Conservation (phyloP, 352 stramenopile species). For the Pythium monospermum region DNA sequence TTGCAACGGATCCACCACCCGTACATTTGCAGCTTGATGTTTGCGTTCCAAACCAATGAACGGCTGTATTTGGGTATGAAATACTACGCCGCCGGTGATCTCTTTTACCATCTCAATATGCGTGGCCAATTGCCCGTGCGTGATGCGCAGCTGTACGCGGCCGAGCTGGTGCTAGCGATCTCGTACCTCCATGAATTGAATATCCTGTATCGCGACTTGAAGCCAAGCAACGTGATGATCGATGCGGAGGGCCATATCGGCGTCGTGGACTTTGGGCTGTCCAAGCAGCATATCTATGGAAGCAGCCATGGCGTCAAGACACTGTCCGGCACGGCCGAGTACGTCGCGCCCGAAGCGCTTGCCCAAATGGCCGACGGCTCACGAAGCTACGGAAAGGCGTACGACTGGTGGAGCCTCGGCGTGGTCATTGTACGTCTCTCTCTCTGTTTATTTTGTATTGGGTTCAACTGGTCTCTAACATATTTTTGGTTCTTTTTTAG, state of each 20-base stretch:
- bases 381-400: constrained; percentile 84
- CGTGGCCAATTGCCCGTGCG: constrained; percentile 58
- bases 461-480: not conserved
- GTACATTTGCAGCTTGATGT: constrained; percentile 85
- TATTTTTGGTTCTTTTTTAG: constrained; percentile 25
- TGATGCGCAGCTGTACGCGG: constrained; percentile 69
- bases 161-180: constrained; percentile 85
- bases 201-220: constrained; percentile 86
- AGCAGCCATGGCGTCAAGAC: constrained; percentile 85
- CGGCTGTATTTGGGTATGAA: constrained; percentile 88
- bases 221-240: constrained; percentile 89
- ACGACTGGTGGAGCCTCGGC: constrained; percentile 88
- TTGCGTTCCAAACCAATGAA: constrained; percentile 88
- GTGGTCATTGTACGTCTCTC: constrained; percentile 68
- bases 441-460: not conserved
- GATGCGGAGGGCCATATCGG: constrained; percentile 85
- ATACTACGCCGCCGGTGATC: constrained; percentile 82
- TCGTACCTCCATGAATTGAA: constrained; percentile 88
- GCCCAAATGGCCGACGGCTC: constrained; percentile 75
- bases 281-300: constrained; percentile 86
- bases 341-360: constrained; percentile 81
- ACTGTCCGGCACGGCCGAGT: constrained; percentile 80
- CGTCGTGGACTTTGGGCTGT: constrained; percentile 86
- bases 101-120: constrained; percentile 88
- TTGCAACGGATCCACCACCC: constrained; percentile 85